Conservation (phyloP, 768 basidiomycete genomes). For the Tylopilus subfusipes region DNA sequence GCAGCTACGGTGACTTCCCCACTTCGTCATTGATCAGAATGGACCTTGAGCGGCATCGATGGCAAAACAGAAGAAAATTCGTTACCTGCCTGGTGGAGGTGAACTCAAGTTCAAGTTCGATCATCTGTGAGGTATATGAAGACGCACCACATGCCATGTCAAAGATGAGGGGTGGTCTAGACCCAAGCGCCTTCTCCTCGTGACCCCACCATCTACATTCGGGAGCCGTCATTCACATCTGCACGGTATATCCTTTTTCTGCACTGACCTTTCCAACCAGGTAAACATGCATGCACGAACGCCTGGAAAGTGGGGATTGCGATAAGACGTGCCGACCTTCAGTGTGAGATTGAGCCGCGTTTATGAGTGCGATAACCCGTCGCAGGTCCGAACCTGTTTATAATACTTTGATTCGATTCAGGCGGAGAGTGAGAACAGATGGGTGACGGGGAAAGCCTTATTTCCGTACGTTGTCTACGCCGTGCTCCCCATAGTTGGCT, state of each 20-base stretch:
- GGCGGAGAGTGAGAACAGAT: conserved; percentile 1
- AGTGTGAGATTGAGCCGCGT: background rate
- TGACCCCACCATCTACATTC: conserved; percentile 24
- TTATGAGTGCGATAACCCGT: background rate
- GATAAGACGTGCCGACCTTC: conserved; percentile 61
- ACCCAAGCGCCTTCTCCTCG: conserved; percentile 9
- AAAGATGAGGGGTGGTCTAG: conserved; percentile 23
- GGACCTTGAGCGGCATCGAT: conserved; percentile 23
- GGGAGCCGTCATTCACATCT: conserved; percentile 12
- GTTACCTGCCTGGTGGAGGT: conserved; percentile 22
- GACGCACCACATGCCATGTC: conserved; percentile 31
- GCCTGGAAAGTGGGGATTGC: conserved; percentile 71
- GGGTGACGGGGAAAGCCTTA: background rate
- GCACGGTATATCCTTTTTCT: background rate
- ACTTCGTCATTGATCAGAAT: conserved; percentile 31
- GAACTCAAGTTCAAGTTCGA: background rate
- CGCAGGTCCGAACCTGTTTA: conserved; percentile 21
- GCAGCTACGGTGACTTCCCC: conserved; percentile 62
- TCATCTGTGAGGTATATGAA: background rate
- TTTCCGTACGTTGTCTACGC: conserved; percentile 53
- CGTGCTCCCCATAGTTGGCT: conserved; percentile 48
- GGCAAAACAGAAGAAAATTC: background rate
- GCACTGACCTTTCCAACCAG: conserved; percentile 48
- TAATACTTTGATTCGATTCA: conserved; percentile 22
- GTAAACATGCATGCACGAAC: conserved; percentile 51